phyloP scores from a whole-genome alignment of 139 green algal species.

The Chlamydomonas asymmetrica region DNA sequence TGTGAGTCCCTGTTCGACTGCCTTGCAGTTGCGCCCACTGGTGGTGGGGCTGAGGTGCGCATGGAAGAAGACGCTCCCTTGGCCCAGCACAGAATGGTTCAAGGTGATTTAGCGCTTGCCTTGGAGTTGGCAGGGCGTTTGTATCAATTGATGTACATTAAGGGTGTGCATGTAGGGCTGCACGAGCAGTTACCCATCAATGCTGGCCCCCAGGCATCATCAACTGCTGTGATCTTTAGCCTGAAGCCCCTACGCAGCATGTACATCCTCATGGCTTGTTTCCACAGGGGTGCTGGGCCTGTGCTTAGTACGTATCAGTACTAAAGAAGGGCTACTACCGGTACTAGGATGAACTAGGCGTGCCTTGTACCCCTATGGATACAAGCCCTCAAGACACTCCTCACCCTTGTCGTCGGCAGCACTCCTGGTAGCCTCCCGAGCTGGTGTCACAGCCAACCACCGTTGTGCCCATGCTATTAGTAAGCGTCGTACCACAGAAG shows the following conservation, averaged over 20 bases:
- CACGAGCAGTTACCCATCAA: too few species aligned
- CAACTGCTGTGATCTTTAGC: neutral
- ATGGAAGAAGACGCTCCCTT: neutral
- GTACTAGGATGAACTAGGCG: too few species aligned
- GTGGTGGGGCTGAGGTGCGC: neutral
- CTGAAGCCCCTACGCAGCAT: neutral
- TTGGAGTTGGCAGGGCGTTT: neutral
- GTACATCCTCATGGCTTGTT: neutral
- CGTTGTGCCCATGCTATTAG: too few species aligned
- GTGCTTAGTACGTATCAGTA: too few species aligned
- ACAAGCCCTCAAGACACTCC: neutral
- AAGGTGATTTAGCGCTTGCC: neutral
- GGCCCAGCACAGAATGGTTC: neutral
- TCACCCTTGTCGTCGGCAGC: conserved; percentile 13
- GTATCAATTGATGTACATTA: too few species aligned
- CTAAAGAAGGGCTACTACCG: too few species aligned
- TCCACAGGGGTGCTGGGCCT: neutral
- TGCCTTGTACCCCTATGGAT: too few species aligned
- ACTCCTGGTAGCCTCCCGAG: conserved; percentile 1
- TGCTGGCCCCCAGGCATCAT: too few species aligned
- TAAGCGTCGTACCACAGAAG: neutral
- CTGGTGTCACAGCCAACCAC: neutral
- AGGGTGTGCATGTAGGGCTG: too few species aligned
- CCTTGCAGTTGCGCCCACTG: too few species aligned
- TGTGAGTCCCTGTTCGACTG: too few species aligned